Base-by-base conservation (phyloP, 306 rosid species). In the Senna siamea region DNA sequence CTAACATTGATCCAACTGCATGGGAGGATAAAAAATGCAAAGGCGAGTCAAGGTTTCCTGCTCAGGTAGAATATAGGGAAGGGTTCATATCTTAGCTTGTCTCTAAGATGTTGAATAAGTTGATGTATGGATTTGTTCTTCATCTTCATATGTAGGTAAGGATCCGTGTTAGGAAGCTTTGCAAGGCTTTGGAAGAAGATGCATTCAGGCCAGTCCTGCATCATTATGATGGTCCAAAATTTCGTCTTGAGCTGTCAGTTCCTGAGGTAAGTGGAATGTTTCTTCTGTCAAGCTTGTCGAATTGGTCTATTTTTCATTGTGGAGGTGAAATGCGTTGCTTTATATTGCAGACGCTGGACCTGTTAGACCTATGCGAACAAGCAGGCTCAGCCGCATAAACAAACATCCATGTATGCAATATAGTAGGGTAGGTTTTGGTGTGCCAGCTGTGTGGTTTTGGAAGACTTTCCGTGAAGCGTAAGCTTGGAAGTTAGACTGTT, bases 11-110 rank as follows among this genome's bases (percentile, higher is more conserved):
- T 81, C 96, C 99, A 78, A 92, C 99, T 80, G 99, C 99, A 17
- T 94, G 99, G 99, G 99, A 94, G 88, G 99, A 94, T 61, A 94
- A 94, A 84, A 94, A 94, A 63, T 94, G 99, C 85, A 94, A 92
- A 82, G 99, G 99, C 52, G 99, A 94, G 73, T 94, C 99, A 40
- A 88, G 99, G 85, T 92, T 95, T 77, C 99, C 98, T 23, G 99
- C 99, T 58, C 98, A 92, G 99, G 99, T 95, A 89, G 70, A 70
- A 73, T 72, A 47, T 69, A 20, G 20, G 48, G 23, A 40, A 53
- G 55, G 15, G 38, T 37, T 46, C 43, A 43, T 50, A 15, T 35
- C 7, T 54, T 64, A 41, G 13, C 61, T 51, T 59, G 38, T 55
- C 32, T 75, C 51, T 61, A 46, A 67, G 72, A 2, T 56, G 13